These are phyloP conservation scores for Schoenoplectus triqueter DNA, from an alignment of 202 grass and related monocot genomes.

Conservation along the genomic window DNA sequence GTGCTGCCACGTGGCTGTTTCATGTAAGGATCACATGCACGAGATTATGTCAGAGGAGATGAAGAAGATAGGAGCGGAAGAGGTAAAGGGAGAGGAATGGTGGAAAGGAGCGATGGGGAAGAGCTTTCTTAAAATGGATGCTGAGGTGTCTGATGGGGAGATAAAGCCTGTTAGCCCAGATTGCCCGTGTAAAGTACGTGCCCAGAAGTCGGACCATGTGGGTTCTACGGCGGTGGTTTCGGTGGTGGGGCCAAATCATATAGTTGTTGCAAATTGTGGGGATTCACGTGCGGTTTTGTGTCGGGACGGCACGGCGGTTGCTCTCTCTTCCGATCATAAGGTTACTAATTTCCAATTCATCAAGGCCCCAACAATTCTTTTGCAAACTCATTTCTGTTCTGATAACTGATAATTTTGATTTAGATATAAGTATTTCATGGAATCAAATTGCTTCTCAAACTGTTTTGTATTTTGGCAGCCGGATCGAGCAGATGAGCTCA, in stretches of 20 bases:
- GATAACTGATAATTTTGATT: not conserved
- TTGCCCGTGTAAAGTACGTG: constrained; percentile 66
- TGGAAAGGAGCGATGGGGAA: constrained; percentile 65
- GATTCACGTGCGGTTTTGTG: constrained; percentile 82
- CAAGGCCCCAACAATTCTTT: not conserved
- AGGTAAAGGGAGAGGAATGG: not conserved
- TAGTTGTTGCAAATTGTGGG: constrained; percentile 76
- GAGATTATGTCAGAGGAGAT: constrained; percentile 61
- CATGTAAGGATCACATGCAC: constrained; percentile 73
- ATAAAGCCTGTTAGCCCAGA: constrained; percentile 7
- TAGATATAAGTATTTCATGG: not conserved
- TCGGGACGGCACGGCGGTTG: constrained; percentile 51
- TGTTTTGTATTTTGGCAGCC: constrained; percentile 46
- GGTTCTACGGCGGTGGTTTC: constrained; percentile 74
- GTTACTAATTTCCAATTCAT: constrained; percentile 33
- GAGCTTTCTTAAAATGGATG: constrained; percentile 68
- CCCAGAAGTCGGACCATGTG: constrained; percentile 58
- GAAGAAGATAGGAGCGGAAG: not conserved
- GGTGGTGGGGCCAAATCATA: constrained; percentile 41
- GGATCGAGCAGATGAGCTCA: constrained; percentile 73
- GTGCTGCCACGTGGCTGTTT: constrained; percentile 72
- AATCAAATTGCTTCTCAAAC: not conserved
- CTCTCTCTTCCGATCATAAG: constrained; percentile 76
- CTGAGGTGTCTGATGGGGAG: constrained; percentile 39
- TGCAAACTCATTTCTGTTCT: not conserved